Evolutionary conservation across 2,329 filamentous ascomycete genomes (phyloP).

Genomic region (Venturia oleaginea): DNA sequence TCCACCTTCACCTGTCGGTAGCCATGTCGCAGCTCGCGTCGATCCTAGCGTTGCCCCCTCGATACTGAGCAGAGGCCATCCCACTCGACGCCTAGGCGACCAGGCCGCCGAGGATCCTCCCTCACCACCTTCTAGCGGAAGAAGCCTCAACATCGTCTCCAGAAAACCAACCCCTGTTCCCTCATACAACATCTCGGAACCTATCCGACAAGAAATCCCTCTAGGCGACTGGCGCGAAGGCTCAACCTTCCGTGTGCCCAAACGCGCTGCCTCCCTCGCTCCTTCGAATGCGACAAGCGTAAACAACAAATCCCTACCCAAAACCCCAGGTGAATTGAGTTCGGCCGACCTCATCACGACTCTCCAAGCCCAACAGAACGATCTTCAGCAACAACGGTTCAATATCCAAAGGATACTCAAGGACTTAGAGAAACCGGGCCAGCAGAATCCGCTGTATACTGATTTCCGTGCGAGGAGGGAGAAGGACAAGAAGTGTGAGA

Average conservation of each 20-base stretch:
- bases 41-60: conserved; percentile 17
- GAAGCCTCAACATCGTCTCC: conserved; percentile 23
- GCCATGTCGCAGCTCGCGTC: conserved; percentile 24
- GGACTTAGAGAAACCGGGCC: conserved; percentile 25
- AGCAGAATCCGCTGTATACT: conserved; percentile 30
- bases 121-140: conserved; percentile 19
- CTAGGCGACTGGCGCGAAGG: conserved; percentile 8
- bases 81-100: conserved; percentile 7
- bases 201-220: conserved; percentile 15
- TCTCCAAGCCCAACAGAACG: conserved; percentile 31
- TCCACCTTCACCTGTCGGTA: conserved; percentile 19
- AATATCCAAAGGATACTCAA: conserved; percentile 29
- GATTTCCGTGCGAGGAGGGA: conserved; percentile 27
- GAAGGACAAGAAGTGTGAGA: conserved; percentile 27
- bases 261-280: conserved; percentile 8
- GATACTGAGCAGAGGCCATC: conserved; percentile 17
- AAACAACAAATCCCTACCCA: conserved; percentile 28
- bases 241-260: background rate
- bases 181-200: conserved; percentile 16
- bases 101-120: conserved; percentile 17
- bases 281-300: background rate
- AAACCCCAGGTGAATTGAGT: conserved; percentile 26
- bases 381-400: conserved; percentile 27
- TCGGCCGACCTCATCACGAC: conserved; percentile 28
- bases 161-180: conserved; percentile 18